phyloP scores from a whole-genome alignment of 2,329 filamentous ascomycete genomes.

The Thelonectria discophora region DNA sequence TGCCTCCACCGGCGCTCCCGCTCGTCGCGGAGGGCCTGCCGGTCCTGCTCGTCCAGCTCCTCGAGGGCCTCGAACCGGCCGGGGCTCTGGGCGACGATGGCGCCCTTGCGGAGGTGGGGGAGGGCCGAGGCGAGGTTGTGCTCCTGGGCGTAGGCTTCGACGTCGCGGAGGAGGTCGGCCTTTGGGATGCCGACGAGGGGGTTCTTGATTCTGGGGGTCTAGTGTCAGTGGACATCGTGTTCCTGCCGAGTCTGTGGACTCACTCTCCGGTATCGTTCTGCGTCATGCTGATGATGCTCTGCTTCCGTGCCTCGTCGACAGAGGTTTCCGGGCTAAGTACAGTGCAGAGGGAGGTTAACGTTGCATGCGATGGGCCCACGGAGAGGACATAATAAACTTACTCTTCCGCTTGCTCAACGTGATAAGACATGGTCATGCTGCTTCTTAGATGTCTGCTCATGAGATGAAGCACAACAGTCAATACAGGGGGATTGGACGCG shows the following conservation, averaged over 20 bases:
- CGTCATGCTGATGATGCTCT: too few relatives aligned
- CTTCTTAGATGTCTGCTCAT: neutral
- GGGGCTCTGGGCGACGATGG: conserved; percentile 50
- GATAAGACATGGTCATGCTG: neutral
- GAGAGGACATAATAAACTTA: neutral
- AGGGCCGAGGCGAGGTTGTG: conserved; percentile 47
- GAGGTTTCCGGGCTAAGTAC: too few relatives aligned
- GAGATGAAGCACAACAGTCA: neutral
- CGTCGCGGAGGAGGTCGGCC: neutral
- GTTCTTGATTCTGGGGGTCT: neutral
- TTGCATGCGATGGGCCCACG: too few relatives aligned
- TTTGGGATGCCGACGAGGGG: neutral
- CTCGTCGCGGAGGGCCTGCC: conserved; percentile 52
- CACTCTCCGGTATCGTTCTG: neutral
- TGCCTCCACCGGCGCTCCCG: conserved; percentile 60
- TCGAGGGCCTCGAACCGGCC: conserved; percentile 57
- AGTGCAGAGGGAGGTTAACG: too few relatives aligned
- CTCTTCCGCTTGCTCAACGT: neutral
- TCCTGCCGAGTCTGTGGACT: too few relatives aligned
- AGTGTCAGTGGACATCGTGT: too few relatives aligned
- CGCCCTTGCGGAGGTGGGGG: conserved; percentile 46
- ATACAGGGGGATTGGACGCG: neutral
- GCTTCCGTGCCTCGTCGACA: neutral
- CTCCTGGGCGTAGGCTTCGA: neutral
- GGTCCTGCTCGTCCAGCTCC: conserved; percentile 56